Conservation (phyloP, 106 monocot species). For the Amphibolis antarctica region DNA sequence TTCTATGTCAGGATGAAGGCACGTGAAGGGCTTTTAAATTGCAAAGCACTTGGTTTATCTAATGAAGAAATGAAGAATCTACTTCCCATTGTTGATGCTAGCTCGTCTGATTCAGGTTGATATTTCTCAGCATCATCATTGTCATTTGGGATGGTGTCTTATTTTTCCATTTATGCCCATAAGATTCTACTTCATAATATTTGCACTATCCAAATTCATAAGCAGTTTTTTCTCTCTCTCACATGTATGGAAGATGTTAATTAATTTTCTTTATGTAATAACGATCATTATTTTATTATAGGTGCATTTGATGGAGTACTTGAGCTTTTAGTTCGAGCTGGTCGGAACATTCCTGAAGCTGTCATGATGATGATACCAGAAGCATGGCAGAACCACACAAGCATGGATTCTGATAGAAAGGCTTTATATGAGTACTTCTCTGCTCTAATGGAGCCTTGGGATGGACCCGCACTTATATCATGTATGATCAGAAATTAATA, state of each 20-base stretch:
- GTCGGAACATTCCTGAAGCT: conserved; percentile 82
- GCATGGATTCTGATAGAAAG: conserved; percentile 82
- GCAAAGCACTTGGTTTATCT: conserved; percentile 55
- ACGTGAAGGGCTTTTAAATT: conserved; percentile 78
- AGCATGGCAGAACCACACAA: conserved; percentile 89
- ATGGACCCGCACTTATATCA: conserved; percentile 92
- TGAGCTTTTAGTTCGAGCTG: conserved; percentile 79
- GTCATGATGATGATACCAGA: conserved; percentile 99
- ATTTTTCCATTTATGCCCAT: background rate
- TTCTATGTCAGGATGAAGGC: conserved; percentile 68
- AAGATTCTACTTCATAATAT: background rate
- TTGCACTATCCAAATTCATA: background rate
- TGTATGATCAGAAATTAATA: conserved; percentile 21
- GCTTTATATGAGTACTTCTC: conserved; percentile 89
- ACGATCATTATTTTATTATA: conserved; percentile 8
- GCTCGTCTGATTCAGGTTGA: conserved; percentile 92
- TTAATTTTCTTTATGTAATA: background rate
- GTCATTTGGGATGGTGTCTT: background rate
- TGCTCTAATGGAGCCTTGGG: conserved; percentile 94
- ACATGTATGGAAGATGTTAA: background rate
- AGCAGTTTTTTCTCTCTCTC: no score
- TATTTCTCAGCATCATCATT: background rate
- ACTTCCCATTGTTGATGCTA: conserved; percentile 82
- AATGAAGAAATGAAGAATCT: conserved; percentile 66
- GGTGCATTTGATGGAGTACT: conserved; percentile 92